These are phyloP conservation scores for Sugiyamaella sp. DNA, from an alignment of 1,139 yeast genomes.

Conservation along the genomic window DNA sequence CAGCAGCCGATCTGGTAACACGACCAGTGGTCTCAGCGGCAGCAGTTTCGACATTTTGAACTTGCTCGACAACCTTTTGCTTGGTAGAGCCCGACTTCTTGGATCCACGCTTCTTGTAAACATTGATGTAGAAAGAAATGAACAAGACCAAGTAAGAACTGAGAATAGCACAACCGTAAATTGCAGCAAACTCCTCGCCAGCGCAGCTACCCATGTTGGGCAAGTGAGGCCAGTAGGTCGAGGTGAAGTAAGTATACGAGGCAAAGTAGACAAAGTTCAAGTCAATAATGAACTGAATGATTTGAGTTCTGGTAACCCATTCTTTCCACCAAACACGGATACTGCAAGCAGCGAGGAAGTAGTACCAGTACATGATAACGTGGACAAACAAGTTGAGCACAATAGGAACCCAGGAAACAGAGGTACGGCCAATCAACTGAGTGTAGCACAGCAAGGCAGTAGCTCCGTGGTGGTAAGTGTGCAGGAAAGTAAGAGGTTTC, in stretches of 20 bases:
- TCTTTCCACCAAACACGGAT: slow-evolving; percentile 99
- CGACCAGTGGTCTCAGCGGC: slow-evolving; percentile 19
- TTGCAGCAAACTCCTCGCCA: slow-evolving; percentile 92
- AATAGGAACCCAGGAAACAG: slow-evolving; percentile 95
- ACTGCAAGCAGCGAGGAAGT: slow-evolving; percentile 90
- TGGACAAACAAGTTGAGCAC: slow-evolving; percentile 87
- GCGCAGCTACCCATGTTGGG: slow-evolving; percentile 89
- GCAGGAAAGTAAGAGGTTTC: slow-evolving; percentile 83
- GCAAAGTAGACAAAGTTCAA: slow-evolving; percentile 90
- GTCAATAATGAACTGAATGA: slow-evolving; percentile 89
- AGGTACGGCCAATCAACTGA: slow-evolving; percentile 85
- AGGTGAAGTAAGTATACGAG: slow-evolving; percentile 59
- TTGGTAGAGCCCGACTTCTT: slow-evolving; percentile 31
- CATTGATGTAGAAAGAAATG: slow-evolving; percentile 89
- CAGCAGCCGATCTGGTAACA: slow-evolving; percentile 23
- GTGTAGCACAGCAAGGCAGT: slow-evolving; percentile 95
- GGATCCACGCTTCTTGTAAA: slow-evolving; percentile 50
- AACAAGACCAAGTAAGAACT: slow-evolving; percentile 88
- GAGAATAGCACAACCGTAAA: slow-evolving; percentile 84
- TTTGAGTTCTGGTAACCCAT: slow-evolving; percentile 97
- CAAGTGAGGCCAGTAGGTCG: slow-evolving; percentile 51
- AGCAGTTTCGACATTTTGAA: slow-evolving; percentile 9
- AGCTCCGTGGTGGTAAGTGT: slow-evolving; percentile 98
- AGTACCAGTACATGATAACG: slow-evolving; percentile 98
- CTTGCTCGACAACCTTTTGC: slow-evolving; percentile 25